A percentile compares a stretch with the other conserved stretches of the same genome.
These are phyloP conservation scores for Rhizoclosmatium globosum DNA, from an alignment of 192 early-diverging fungal genomes.

Conservation along the genomic window DNA sequence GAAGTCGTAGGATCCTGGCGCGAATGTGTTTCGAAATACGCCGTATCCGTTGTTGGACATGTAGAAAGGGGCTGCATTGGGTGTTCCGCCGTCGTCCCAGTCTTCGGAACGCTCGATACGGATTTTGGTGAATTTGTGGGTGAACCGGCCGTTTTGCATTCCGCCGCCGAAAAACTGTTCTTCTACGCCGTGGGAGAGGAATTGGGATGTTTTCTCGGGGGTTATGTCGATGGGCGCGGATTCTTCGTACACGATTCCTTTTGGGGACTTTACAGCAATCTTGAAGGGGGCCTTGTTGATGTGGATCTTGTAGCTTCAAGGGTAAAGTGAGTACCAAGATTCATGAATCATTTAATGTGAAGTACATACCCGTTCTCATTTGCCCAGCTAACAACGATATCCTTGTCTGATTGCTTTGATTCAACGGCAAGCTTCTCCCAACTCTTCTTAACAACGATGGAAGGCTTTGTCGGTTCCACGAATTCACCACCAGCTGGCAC, in stretches of 20 bases:
- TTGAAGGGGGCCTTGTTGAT: neutral
- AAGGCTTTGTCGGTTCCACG: neutral
- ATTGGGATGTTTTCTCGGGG: neutral
- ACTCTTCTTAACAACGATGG: neutral
- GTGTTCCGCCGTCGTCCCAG: slow-evolving; percentile 6
- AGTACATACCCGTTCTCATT: neutral
- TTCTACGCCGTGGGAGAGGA: neutral
- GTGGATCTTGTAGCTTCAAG: neutral
- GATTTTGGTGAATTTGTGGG: slow-evolving; percentile 5
- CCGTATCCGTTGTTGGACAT: slow-evolving; percentile 18
- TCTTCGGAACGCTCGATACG: slow-evolving; percentile 17
- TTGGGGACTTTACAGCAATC: neutral
- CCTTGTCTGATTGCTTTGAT: neutral
- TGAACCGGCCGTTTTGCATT: slow-evolving; percentile 26
- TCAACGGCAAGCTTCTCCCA: neutral
- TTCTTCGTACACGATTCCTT: neutral
- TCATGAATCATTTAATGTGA: neutral
- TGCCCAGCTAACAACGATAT: neutral
- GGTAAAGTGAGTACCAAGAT: no score
- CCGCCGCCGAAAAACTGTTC: slow-evolving; percentile 31
- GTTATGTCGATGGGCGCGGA: neutral
- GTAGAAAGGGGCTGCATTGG: slow-evolving; percentile 20
- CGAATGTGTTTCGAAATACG: slow-evolving; percentile 27
- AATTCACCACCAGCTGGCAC: neutral
- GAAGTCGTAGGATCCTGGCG: slow-evolving; percentile 24